phyloP scores from a whole-genome alignment of 2,329 filamentous ascomycete genomes.

The Aureobasidium sp. region DNA sequence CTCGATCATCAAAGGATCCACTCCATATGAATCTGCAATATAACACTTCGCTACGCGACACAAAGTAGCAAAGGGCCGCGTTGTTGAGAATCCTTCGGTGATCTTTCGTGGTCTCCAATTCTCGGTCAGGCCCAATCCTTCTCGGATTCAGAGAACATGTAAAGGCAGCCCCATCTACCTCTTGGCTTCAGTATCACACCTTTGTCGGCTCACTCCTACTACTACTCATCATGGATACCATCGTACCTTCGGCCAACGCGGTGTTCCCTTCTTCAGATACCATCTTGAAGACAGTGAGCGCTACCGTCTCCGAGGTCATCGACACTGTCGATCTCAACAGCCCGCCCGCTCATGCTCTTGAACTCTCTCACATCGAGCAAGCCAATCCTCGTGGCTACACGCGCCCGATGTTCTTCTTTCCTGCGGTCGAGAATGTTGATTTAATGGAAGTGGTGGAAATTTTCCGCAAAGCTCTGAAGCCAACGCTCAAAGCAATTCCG shows the following conservation, averaged over 20 bases:
- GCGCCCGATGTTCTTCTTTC: not conserved
- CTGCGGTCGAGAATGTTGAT: not conserved
- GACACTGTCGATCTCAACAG: not conserved
- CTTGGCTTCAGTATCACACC: not conserved
- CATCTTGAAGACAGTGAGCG: not conserved
- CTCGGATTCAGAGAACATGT: not conserved
- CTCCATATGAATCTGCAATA: not conserved
- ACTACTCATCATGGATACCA: not conserved
- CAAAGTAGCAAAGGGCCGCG: not conserved
- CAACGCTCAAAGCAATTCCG: not conserved
- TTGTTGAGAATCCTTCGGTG: not conserved
- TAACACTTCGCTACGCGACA: not conserved
- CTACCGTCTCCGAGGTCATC: not conserved
- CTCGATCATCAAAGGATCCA: not conserved
- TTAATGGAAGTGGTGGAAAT: not conserved
- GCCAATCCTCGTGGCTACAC: constrained; percentile 1
- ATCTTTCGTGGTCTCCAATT: not conserved
- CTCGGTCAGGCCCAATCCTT: not conserved
- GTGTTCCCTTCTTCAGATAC: not conserved
- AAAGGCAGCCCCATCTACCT: not conserved
- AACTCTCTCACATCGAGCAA: not conserved
- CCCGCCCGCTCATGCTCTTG: not conserved
- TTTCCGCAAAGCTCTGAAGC: not conserved
- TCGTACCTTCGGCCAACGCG: not conserved
- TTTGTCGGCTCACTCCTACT: not conserved